These are phyloP conservation scores for Amanita subjunquillea DNA, from an alignment of 768 basidiomycete genomes.

Conservation along the genomic window DNA sequence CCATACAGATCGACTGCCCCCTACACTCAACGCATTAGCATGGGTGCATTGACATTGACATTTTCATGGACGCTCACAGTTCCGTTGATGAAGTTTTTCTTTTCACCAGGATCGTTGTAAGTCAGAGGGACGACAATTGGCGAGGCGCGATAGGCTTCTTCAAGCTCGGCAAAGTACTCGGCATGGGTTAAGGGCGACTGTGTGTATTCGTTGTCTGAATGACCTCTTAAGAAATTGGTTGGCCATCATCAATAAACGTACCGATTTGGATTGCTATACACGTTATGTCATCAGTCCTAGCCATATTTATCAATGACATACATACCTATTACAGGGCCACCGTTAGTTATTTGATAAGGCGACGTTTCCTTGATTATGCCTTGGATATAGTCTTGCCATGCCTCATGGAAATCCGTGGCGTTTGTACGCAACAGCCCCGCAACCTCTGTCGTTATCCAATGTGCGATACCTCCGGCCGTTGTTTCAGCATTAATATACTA, in stretches of 20 bases:
- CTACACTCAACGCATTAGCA: slow-evolving; percentile 16
- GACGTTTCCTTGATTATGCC: slow-evolving; percentile 50
- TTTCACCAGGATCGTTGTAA: slow-evolving; percentile 58
- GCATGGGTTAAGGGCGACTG: slow-evolving; percentile 34
- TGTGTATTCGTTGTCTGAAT: slow-evolving; percentile 64
- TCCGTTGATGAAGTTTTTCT: slow-evolving; percentile 57
- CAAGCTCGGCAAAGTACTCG: slow-evolving; percentile 56
- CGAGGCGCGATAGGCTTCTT: slow-evolving; percentile 42
- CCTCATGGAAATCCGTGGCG: slow-evolving; percentile 54
- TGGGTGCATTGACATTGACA: neutral
- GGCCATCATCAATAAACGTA: neutral
- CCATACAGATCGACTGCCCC: slow-evolving; percentile 74
- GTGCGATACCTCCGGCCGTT: slow-evolving; percentile 61
- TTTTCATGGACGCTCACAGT: slow-evolving; percentile 30
- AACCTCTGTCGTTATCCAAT: slow-evolving; percentile 63
- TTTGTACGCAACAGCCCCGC: slow-evolving; percentile 65
- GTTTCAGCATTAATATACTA: slow-evolving; percentile 77
- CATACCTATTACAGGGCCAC: slow-evolving; percentile 69
- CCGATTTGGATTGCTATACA: slow-evolving; percentile 20
- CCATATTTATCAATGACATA: neutral
- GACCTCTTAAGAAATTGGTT: neutral
- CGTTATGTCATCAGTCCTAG: neutral
- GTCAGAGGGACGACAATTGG: slow-evolving; percentile 62
- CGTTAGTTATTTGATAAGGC: slow-evolving; percentile 58
- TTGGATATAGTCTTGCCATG: slow-evolving; percentile 67